phyloP scores from a whole-genome alignment of 306 rosid species.

The Rosa multiflora region DNA sequence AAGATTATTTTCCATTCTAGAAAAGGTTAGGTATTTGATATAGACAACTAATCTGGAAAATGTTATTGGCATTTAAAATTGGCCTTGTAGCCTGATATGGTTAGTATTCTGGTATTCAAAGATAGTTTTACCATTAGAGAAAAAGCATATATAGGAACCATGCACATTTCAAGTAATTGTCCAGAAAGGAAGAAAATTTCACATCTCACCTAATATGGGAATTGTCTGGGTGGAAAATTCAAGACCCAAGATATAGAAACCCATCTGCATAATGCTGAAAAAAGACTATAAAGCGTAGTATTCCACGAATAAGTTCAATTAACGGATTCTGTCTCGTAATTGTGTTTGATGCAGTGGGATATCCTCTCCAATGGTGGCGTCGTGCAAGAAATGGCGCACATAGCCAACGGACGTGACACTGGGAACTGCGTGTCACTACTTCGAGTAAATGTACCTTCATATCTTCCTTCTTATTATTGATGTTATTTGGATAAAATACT shows the following conservation, averaged over 20 bases:
- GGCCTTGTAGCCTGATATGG: not conserved
- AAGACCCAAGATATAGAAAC: not conserved
- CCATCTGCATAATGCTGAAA: not conserved
- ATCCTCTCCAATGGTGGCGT: constrained; percentile 92
- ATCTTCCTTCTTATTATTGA: not conserved
- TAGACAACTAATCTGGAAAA: not conserved
- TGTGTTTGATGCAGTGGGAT: constrained; percentile 69
- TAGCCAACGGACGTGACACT: constrained; percentile 84
- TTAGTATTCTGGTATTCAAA: not conserved
- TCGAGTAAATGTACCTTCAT: constrained; percentile 68
- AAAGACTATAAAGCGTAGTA: not conserved
- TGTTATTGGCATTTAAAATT: not conserved
- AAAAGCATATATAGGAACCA: not conserved
- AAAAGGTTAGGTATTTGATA: not conserved
- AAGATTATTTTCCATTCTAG: not conserved
- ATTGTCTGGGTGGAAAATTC: not conserved
- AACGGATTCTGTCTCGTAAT: not conserved
- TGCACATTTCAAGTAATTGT: not conserved
- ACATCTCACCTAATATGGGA: not conserved
- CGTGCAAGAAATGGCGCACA: constrained; percentile 97
- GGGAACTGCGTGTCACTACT: constrained; percentile 90
- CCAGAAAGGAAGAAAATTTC: not conserved
- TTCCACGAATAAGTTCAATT: not conserved
- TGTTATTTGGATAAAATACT: not conserved
- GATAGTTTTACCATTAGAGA: not conserved